These are phyloP conservation scores for Amaranthus tricolor DNA, from an alignment of 179 eudicot species.

Conservation along the genomic window DNA sequence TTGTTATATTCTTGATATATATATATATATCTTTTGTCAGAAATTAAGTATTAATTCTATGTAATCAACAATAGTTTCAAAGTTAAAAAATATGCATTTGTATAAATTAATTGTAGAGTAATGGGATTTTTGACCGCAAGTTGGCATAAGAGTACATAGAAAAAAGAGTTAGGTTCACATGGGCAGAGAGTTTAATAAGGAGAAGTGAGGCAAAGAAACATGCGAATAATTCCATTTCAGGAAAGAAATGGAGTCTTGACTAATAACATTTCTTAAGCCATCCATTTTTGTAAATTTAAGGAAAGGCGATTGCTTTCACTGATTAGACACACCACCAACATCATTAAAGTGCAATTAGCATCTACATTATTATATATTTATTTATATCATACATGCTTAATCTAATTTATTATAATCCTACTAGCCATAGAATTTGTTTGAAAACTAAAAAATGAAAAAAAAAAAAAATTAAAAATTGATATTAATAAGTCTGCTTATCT, in stretches of 20 bases:
- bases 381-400: background rate
- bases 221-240: conserved; percentile 28
- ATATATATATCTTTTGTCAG: too few relatives aligned
- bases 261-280: background rate
- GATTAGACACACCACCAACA: conserved; percentile 16
- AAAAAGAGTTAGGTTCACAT: conserved; percentile 22
- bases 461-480: background rate
- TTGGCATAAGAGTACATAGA: conserved; percentile 17
- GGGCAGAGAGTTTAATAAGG: conserved; percentile 17
- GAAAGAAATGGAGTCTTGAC: conserved; percentile 17
- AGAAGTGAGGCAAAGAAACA: conserved; percentile 16
- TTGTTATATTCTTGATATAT: too few relatives aligned
- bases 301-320: conserved; percentile 14
- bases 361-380: background rate
- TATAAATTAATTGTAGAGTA: too few relatives aligned
- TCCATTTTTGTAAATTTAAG: conserved; percentile 13
- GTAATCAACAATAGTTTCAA: too few relatives aligned
- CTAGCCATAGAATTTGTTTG: background rate
- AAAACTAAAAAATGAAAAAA: background rate
- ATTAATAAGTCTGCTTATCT: too few relatives aligned
- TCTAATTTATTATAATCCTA: background rate
- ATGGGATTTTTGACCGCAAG: background rate
- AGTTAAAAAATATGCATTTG: too few relatives aligned
- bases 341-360: conserved; percentile 9
- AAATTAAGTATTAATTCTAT: too few relatives aligned